Evolutionary conservation across 495 filamentous ascomycete genomes (phyloP).

Genomic region (Glutinoglossum americanum): DNA sequence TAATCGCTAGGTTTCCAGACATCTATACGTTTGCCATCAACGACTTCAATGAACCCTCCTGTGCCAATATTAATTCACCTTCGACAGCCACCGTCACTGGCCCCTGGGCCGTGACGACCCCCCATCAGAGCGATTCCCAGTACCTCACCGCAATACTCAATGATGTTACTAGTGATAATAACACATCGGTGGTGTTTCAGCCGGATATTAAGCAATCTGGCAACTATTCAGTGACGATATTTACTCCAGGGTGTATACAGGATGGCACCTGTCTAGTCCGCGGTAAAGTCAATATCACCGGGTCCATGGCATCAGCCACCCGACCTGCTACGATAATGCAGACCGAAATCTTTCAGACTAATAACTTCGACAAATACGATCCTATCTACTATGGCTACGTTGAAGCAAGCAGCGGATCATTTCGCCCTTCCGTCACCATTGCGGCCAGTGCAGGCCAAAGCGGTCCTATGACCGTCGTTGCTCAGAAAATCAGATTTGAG

Average conservation of each 20-base stretch:
- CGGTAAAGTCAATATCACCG: constrained; percentile 63
- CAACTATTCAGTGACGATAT: constrained; percentile 71
- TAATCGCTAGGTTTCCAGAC: constrained; percentile 22
- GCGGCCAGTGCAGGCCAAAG: constrained; percentile 42
- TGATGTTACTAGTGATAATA: constrained; percentile 13
- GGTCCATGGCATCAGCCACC: constrained; percentile 33
- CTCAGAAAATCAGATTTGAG: constrained; percentile 63
- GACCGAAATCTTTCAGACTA: constrained; percentile 57
- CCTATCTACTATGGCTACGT: constrained; percentile 67
- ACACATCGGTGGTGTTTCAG: constrained; percentile 45
- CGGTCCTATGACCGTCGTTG: constrained; percentile 45
- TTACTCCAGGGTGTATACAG: constrained; percentile 71
- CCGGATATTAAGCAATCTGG: constrained; percentile 79
- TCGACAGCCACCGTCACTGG: constrained; percentile 48
- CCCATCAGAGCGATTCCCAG: constrained; percentile 39
- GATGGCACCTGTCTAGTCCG: constrained; percentile 56
- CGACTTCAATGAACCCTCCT: constrained; percentile 73
- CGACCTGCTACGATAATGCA: constrained; percentile 19
- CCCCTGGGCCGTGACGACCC: constrained; percentile 44
- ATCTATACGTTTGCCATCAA: constrained; percentile 69
- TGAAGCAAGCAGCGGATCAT: constrained; percentile 48
- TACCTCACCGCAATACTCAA: constrained; percentile 50
- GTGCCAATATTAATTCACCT: constrained; percentile 39
- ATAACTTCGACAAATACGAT: constrained; percentile 87
- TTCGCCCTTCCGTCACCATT: constrained; percentile 66